Evolutionary conservation across 352 stramenopile genomes (phyloP).

Genomic region (Globisporangium cystogenes): DNA sequence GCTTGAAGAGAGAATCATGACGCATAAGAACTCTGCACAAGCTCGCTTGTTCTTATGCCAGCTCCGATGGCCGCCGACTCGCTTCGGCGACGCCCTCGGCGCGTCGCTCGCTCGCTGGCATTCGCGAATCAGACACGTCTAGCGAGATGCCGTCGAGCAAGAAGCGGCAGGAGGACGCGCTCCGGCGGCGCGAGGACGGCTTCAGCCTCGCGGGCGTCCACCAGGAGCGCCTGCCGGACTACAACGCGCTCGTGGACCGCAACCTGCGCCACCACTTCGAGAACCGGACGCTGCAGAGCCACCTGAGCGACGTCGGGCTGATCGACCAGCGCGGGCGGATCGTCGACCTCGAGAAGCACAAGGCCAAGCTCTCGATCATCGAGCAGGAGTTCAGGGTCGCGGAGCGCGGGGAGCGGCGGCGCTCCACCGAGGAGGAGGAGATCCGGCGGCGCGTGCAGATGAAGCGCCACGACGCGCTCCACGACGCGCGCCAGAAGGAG

Average conservation of each 20-base stretch:
- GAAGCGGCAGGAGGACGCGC: slow-evolving; percentile 38
- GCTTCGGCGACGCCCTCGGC: no score
- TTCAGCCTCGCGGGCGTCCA: slow-evolving; percentile 59
- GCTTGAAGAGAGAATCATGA: no score
- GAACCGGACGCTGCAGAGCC: slow-evolving; percentile 61
- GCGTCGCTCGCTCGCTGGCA: no score
- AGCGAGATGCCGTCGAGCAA: slow-evolving; percentile 7
- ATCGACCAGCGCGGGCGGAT: slow-evolving; percentile 88
- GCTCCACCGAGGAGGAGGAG: slow-evolving; percentile 82
- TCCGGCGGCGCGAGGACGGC: slow-evolving; percentile 46
- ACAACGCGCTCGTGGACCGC: slow-evolving; percentile 87
- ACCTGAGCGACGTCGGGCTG: slow-evolving; percentile 73
- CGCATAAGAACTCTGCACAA: no score
- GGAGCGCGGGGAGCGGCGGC: slow-evolving; percentile 67
- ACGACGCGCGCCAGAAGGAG: slow-evolving; percentile 74
- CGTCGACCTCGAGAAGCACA: slow-evolving; percentile 87
- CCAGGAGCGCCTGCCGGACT: slow-evolving; percentile 66
- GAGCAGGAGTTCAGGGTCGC: slow-evolving; percentile 90
- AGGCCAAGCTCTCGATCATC: slow-evolving; percentile 88
- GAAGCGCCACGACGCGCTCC: slow-evolving; percentile 82
- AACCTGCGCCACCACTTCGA: slow-evolving; percentile 91
- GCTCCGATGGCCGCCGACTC: no score
- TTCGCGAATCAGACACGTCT: no score
- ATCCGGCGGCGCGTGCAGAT: slow-evolving; percentile 84
- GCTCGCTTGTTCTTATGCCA: no score